Percentiles rank a stretch among this genome's conserved stretches.
phyloP scores from a whole-genome alignment of 768 basidiomycete species.

The Lactarius trivialis region DNA sequence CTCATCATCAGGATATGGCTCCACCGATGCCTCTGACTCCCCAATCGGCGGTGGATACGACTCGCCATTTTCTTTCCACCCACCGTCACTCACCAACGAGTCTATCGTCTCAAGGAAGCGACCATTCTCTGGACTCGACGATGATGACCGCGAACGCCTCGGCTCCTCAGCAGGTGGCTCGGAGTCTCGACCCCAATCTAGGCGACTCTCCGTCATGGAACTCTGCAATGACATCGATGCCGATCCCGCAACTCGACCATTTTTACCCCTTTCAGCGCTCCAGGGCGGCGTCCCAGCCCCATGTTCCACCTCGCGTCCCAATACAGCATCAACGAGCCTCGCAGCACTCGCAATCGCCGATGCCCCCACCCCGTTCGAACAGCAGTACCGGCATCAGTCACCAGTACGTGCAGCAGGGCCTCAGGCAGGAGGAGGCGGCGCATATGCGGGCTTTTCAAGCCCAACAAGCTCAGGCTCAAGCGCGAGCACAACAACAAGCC shows the following conservation, averaged over 20 bases:
- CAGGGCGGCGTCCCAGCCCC: constrained; percentile 31
- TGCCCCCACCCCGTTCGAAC: constrained; percentile 32
- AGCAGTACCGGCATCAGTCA: constrained; percentile 22
- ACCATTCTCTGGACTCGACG: constrained; percentile 54
- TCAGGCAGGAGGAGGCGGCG: constrained; percentile 32
- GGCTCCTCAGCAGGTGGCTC: constrained; percentile 42
- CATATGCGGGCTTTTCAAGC: constrained; percentile 22
- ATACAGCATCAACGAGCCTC: constrained; percentile 32
- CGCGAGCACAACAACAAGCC: constrained; percentile 18
- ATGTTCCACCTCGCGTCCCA: constrained; percentile 26
- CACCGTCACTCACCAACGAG: constrained; percentile 44
- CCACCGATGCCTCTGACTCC: constrained; percentile 28
- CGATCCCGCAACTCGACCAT: constrained; percentile 40
- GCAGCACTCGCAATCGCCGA: constrained; percentile 37
- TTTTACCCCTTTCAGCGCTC: constrained; percentile 37
- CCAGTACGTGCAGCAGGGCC: constrained; percentile 45
- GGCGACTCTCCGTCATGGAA: constrained; percentile 79
- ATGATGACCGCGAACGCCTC: constrained; percentile 38
- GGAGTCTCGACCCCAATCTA: constrained; percentile 72
- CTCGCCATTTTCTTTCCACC: constrained; percentile 76
- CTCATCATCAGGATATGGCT: constrained; percentile 27
- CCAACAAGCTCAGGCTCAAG: constrained; percentile 24
- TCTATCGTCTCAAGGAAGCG: constrained; percentile 50
- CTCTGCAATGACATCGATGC: constrained; percentile 71
- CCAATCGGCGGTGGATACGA: constrained; percentile 37